These are phyloP conservation scores for Dunaliella sp. DNA, from an alignment of 139 green algal species.

Conservation along the genomic window DNA sequence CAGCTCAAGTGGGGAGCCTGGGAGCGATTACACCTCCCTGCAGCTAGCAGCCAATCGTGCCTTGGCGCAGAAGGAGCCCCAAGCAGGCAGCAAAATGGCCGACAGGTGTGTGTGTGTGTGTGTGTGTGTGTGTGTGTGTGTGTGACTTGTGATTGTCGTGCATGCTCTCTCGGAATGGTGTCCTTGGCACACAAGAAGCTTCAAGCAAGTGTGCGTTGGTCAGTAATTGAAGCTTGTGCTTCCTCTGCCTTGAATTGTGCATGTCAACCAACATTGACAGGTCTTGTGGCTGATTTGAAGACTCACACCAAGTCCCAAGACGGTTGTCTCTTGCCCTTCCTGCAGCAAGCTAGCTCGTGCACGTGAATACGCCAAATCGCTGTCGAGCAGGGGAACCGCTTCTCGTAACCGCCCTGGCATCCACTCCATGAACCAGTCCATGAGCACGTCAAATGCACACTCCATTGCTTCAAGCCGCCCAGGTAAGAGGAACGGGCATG, in stretches of 20 bases:
- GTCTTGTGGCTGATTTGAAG: too few species aligned
- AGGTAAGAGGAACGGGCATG: neutral
- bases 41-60: neutral
- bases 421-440: neutral
- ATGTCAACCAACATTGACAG: too few species aligned
- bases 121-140: too few species aligned
- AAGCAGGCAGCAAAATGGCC: neutral
- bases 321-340: neutral
- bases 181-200: neutral
- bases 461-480: neutral
- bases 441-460: neutral
- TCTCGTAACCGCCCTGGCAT: neutral
- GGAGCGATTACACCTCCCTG: neutral
- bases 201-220: neutral
- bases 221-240: neutral
- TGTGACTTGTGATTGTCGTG: neutral
- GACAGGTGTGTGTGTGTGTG: neutral
- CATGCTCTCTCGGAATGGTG: neutral
- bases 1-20: neutral
- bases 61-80: neutral
- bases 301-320: neutral
- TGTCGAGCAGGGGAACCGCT: neutral
- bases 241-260: too few species aligned
- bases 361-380: neutral
- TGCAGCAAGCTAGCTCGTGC: neutral